These are phyloP conservation scores for Phytopythium helicoides DNA, from an alignment of 352 stramenopile species.

Conservation along the genomic window DNA sequence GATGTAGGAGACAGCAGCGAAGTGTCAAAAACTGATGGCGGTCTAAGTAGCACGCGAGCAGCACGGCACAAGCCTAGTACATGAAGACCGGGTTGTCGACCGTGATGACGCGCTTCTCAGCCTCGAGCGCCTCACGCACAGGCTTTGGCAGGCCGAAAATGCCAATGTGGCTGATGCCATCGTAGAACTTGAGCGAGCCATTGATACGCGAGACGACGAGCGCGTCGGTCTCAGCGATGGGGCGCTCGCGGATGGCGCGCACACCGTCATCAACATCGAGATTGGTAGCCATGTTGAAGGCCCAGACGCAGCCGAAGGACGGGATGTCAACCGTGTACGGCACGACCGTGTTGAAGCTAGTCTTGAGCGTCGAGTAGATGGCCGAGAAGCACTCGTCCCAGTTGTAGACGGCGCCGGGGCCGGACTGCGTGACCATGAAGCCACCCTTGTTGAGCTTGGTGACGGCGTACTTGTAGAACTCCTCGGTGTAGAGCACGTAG, in stretches of 20 bases:
- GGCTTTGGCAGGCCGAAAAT: slow-evolving; percentile 92
- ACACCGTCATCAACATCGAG: slow-evolving; percentile 38
- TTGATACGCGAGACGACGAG: slow-evolving; percentile 52
- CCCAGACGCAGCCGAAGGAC: slow-evolving; percentile 94
- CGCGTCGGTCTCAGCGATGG: slow-evolving; percentile 64
- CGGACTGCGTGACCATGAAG: slow-evolving; percentile 93
- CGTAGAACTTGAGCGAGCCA: slow-evolving; percentile 89
- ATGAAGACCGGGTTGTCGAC: slow-evolving; percentile 96
- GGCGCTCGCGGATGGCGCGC: slow-evolving; percentile 47
- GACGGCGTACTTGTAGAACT: slow-evolving; percentile 92
- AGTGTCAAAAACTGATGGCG: neutral
- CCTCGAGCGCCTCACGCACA: slow-evolving; percentile 82
- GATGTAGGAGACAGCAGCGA: slow-evolving; percentile 18
- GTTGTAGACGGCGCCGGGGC: slow-evolving; percentile 87
- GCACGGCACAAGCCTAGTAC: slow-evolving; percentile 59
- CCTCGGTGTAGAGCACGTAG: slow-evolving; percentile 81
- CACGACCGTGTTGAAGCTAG: slow-evolving; percentile 90
- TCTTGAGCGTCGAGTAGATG: slow-evolving; percentile 92
- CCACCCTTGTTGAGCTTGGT: slow-evolving; percentile 84
- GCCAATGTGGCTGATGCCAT: slow-evolving; percentile 86
- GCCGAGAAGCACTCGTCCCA: slow-evolving; percentile 92
- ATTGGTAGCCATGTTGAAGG: slow-evolving; percentile 92
- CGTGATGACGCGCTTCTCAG: slow-evolving; percentile 93
- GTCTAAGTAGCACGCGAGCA: neutral
- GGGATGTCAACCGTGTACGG: slow-evolving; percentile 92